phyloP scores from a whole-genome alignment of 2,329 filamentous ascomycete species.

The Phyllosticta ampelicida region DNA sequence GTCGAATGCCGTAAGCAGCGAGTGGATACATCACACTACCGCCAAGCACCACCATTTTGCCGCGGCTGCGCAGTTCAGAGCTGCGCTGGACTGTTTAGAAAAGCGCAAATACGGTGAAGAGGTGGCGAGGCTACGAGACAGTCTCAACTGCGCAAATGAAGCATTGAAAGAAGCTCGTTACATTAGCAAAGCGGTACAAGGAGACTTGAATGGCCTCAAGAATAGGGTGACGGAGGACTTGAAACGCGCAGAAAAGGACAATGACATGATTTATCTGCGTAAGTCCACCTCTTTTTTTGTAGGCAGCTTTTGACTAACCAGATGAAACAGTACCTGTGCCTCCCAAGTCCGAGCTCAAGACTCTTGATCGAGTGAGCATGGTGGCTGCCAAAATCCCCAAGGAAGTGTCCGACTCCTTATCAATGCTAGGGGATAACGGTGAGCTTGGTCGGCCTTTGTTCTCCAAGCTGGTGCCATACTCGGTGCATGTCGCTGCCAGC shows the following conservation, averaged over 20 bases:
- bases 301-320: neutral
- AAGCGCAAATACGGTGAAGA: slow-evolving; percentile 94
- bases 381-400: slow-evolving; percentile 67
- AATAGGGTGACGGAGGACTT: slow-evolving; percentile 74
- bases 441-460: slow-evolving; percentile 81
- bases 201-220: slow-evolving; percentile 75
- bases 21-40: slow-evolving; percentile 97
- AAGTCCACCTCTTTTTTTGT: slow-evolving; percentile 20
- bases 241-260: slow-evolving; percentile 89
- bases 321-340: slow-evolving; percentile 55
- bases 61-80: slow-evolving; percentile 84
- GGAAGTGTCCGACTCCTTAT: slow-evolving; percentile 70
- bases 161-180: slow-evolving; percentile 76
- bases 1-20: slow-evolving; percentile 78
- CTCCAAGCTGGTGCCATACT: slow-evolving; percentile 84
- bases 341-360: slow-evolving; percentile 75
- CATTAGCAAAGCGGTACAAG: slow-evolving; percentile 69
- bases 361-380: slow-evolving; percentile 82
- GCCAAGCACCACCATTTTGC: slow-evolving; percentile 97
- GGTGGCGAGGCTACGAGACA: slow-evolving; percentile 74
- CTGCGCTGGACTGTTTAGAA: slow-evolving; percentile 82
- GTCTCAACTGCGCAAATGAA: slow-evolving; percentile 70
- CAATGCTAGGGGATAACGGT: slow-evolving; percentile 66
- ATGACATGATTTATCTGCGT: slow-evolving; percentile 88
- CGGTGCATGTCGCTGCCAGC: slow-evolving; percentile 86